phyloP scores from a whole-genome alignment of 257 asterid species.

The Echites panduratus region DNA sequence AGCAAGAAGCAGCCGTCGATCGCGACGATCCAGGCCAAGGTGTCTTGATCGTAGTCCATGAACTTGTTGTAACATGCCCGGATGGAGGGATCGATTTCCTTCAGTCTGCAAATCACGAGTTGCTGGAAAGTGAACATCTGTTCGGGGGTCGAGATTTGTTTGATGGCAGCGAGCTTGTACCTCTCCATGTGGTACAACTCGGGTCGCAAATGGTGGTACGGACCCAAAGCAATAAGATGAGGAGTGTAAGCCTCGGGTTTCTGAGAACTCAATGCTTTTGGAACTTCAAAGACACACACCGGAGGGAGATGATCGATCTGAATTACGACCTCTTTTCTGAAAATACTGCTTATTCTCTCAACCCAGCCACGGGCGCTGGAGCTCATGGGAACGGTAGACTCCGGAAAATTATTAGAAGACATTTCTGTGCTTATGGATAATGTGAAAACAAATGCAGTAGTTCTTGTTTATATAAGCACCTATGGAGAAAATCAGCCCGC shows the following conservation, averaged over 20 bases:
- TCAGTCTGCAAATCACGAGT: slow-evolving; percentile 22
- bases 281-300: slow-evolving; percentile 33
- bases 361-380: slow-evolving; percentile 28
- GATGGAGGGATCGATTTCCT: slow-evolving; percentile 22
- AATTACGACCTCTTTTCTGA: slow-evolving; percentile 18
- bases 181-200: slow-evolving; percentile 39
- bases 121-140: slow-evolving; percentile 19
- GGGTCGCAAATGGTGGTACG: slow-evolving; percentile 44
- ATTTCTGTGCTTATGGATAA: background rate
- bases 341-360: slow-evolving; percentile 21
- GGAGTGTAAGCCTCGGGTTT: slow-evolving; percentile 45
- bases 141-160: slow-evolving; percentile 16
- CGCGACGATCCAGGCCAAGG: slow-evolving; percentile 40
- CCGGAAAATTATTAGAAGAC: background rate
- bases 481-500: background rate
- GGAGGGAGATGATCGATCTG: slow-evolving; percentile 29
- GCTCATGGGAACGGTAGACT: slow-evolving; percentile 13
- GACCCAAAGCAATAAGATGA: slow-evolving; percentile 37
- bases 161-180: slow-evolving; percentile 33
- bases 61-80: slow-evolving; percentile 39
- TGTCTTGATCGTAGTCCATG: slow-evolving; percentile 32
- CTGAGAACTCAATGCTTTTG: slow-evolving; percentile 20
- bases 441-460: background rate
- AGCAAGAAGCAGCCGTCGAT: slow-evolving; percentile 42
- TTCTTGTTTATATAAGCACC: background rate